Conservation (phyloP, 345 rosid genomes). For the Eucalyptus marginata region DNA sequence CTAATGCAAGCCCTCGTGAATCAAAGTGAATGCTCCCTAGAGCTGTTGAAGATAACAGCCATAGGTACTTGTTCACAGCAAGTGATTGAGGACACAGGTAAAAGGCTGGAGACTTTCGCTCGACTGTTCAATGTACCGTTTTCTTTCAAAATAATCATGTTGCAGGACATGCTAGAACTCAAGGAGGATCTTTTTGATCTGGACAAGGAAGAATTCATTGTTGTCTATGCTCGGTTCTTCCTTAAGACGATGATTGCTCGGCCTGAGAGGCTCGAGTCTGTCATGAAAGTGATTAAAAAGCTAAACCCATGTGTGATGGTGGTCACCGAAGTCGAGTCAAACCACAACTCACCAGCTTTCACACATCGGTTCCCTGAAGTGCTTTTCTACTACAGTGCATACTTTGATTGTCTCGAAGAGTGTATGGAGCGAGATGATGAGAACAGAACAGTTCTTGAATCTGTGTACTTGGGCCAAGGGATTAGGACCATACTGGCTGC, state of each 20-base stretch:
- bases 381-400: conserved; percentile 5
- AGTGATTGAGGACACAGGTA: conserved; percentile 1
- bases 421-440: conserved; percentile 5
- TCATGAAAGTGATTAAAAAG: conserved; percentile 4
- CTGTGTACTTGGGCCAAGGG: neutral
- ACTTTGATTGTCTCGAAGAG: conserved; percentile 13
- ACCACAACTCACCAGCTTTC: conserved; percentile 9
- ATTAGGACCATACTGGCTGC: conserved; percentile 5
- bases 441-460: neutral
- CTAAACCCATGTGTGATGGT: conserved; percentile 11
- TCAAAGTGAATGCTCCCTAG: neutral
- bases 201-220: conserved; percentile 1
- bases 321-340: conserved; percentile 4
- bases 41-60: conserved; percentile 14
- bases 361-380: conserved; percentile 1
- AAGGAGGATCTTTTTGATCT: conserved; percentile 1
- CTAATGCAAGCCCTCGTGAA: conserved; percentile 16
- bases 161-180: neutral
- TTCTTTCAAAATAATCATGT: neutral
- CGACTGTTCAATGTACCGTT: neutral
- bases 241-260: neutral
- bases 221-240: neutral
- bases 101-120: conserved; percentile 1
- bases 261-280: neutral
- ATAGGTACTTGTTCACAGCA: neutral